phyloP scores from a whole-genome alignment of 1,284 basidiomycete genomes.

The Wolfiporia cocos region DNA sequence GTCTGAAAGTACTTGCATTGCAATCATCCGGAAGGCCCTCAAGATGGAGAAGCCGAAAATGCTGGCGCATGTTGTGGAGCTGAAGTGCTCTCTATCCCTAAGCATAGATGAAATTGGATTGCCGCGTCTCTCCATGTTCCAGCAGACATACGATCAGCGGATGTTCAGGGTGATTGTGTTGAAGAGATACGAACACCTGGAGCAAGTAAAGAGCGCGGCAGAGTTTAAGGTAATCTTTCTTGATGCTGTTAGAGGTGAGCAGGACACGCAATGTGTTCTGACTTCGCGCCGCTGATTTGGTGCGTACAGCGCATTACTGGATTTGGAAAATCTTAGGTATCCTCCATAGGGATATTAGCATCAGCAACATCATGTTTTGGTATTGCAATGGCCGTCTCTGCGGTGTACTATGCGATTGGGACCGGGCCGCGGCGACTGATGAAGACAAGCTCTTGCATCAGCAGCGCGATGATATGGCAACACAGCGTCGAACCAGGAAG shows the following conservation, averaged over 20 bases:
- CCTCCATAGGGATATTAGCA: conserved; percentile 24
- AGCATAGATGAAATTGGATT: conserved; percentile 2
- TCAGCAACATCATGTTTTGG: conserved; percentile 24
- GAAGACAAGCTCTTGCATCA: too few relatives aligned
- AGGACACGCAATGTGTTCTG: background rate
- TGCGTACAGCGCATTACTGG: conserved; percentile 8
- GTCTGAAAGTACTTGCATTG: conserved; percentile 1
- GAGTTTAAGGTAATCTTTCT: conserved; percentile 19
- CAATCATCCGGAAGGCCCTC: background rate
- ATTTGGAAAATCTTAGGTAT: conserved; percentile 2
- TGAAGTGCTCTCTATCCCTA: conserved; percentile 7
- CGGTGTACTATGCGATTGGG: conserved; percentile 25
- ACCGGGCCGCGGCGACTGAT: conserved; percentile 12
- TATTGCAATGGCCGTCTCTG: conserved; percentile 1
- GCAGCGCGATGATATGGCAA: too few relatives aligned
- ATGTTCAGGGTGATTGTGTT: conserved; percentile 10
- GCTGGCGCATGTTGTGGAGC: conserved; percentile 5
- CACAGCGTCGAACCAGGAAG: too few relatives aligned
- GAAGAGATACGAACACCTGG: conserved; percentile 13
- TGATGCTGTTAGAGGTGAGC: conserved; percentile 20
- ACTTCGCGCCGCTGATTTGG: background rate
- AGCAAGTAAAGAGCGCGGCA: conserved; percentile 12
- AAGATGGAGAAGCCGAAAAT: background rate
- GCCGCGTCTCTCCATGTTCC: background rate
- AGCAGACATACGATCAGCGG: background rate